phyloP scores from a whole-genome alignment of 306 rosid genomes.

The Prunus padus region DNA sequence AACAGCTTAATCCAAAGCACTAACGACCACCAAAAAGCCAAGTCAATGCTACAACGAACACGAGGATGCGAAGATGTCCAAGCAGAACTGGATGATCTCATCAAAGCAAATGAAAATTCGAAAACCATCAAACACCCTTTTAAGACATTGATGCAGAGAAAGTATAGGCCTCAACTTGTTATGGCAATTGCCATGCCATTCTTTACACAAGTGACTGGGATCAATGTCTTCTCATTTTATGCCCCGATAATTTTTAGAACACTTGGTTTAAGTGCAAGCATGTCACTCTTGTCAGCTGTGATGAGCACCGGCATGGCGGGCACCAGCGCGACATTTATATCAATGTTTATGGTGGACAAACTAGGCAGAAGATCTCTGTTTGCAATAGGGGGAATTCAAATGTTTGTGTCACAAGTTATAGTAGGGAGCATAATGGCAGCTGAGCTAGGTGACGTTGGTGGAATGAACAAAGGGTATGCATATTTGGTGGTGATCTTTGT shows the following conservation, averaged over 20 bases:
- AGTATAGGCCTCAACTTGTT: slow-evolving; percentile 62
- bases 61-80: slow-evolving; percentile 51
- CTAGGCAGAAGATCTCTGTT: slow-evolving; percentile 56
- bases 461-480: slow-evolving; percentile 40
- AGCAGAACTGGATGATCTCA: slow-evolving; percentile 57
- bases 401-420: slow-evolving; percentile 48
- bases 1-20: slow-evolving; percentile 60
- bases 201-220: slow-evolving; percentile 68
- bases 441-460: slow-evolving; percentile 55
- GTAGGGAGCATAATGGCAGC: slow-evolving; percentile 49
- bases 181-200: slow-evolving; percentile 66
- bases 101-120: slow-evolving; percentile 38
- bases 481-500: slow-evolving; percentile 46
- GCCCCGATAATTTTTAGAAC: slow-evolving; percentile 54
- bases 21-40: slow-evolving; percentile 42
- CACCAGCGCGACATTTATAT: slow-evolving; percentile 44
- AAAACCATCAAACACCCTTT: slow-evolving; percentile 47
- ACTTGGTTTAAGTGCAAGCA: slow-evolving; percentile 58
- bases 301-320: slow-evolving; percentile 42
- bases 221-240: slow-evolving; percentile 59
- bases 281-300: slow-evolving; percentile 47
- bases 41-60: slow-evolving; percentile 47
- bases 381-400: slow-evolving; percentile 53
- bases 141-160: slow-evolving; percentile 38
- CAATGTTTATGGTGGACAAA: slow-evolving; percentile 68